Conservation (phyloP, 768 basidiomycete species). For the Xerocomellus amylosporus region DNA sequence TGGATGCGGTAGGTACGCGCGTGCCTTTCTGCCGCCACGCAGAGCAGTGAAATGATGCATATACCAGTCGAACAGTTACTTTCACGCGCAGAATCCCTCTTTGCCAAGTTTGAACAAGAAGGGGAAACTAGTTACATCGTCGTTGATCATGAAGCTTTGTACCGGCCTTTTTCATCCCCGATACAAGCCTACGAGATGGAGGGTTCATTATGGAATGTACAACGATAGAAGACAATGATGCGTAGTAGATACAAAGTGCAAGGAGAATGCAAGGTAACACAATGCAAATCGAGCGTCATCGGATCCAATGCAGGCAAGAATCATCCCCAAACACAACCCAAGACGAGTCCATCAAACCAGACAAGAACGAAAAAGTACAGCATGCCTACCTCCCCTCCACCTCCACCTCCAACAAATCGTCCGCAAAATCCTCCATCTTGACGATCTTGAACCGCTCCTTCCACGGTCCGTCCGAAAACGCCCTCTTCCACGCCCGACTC, state of each 20-base stretch:
- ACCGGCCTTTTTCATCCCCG: too few species aligned
- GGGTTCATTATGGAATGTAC: neutral
- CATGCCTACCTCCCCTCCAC: slow-evolving; percentile 18
- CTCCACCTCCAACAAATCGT: slow-evolving; percentile 50
- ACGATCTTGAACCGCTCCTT: slow-evolving; percentile 51
- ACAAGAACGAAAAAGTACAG: neutral
- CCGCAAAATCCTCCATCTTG: slow-evolving; percentile 66
- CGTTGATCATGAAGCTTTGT: too few species aligned
- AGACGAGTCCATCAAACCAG: neutral
- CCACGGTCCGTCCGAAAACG: slow-evolving; percentile 56
- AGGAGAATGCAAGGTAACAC: slow-evolving; percentile 3
- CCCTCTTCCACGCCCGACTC: slow-evolving; percentile 72
- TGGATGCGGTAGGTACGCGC: too few species aligned
- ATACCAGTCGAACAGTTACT: too few species aligned
- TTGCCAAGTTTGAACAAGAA: too few species aligned
- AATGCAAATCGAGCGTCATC: slow-evolving; percentile 2
- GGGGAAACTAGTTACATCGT: too few species aligned
- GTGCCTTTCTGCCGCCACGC: too few species aligned
- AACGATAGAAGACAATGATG: neutral
- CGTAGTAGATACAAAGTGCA: slow-evolving; percentile 12
- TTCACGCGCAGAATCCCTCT: too few species aligned
- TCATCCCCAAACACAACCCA: neutral
- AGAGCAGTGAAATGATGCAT: too few species aligned
- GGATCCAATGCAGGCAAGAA: neutral
- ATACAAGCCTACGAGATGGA: neutral